Evolutionary conservation across 1,139 yeast genomes (phyloP).

Genomic region (Entelexis paramagnoliae): DNA sequence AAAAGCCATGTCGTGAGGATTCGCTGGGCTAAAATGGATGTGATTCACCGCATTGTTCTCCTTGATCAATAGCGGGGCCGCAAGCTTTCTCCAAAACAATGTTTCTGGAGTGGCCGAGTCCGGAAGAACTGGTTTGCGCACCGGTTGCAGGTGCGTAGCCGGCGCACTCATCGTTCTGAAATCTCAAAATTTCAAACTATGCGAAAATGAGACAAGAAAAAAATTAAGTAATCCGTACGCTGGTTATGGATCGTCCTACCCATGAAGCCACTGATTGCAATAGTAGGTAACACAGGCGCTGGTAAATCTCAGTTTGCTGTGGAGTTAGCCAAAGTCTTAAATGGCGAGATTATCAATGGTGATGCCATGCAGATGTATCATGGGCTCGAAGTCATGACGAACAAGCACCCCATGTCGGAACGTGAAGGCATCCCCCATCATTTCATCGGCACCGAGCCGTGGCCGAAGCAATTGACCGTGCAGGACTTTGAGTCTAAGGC

Average conservation of each 20-base stretch:
- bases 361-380: slow-evolving; percentile 94
- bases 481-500: slow-evolving; percentile 76
- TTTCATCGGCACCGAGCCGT: slow-evolving; percentile 69
- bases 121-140: slow-evolving; percentile 67
- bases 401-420: slow-evolving; percentile 78
- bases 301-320: slow-evolving; percentile 70
- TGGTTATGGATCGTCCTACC: not conserved
- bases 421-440: slow-evolving; percentile 70
- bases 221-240: slow-evolving; percentile 8
- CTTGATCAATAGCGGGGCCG: slow-evolving; percentile 75
- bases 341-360: slow-evolving; percentile 89
- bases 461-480: slow-evolving; percentile 78
- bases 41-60: slow-evolving; percentile 89
- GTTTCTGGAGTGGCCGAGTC: slow-evolving; percentile 87
- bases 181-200: not conserved
- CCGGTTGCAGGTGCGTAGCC: slow-evolving; percentile 56
- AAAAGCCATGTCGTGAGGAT: slow-evolving; percentile 89
- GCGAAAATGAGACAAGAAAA: slow-evolving; percentile 1
- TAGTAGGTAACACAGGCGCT: slow-evolving; percentile 97
- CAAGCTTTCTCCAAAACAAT: slow-evolving; percentile 80
- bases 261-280: slow-evolving; percentile 41
- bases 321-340: slow-evolving; percentile 62
- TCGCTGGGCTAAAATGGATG: slow-evolving; percentile 72
- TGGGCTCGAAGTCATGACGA: slow-evolving; percentile 66
- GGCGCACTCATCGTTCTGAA: slow-evolving; percentile 61